A percentile compares a stretch with the other conserved stretches of the same genome.
Evolutionary conservation across 805 yeast species (phyloP).

Genomic region (Candida stauntonica): DNA sequence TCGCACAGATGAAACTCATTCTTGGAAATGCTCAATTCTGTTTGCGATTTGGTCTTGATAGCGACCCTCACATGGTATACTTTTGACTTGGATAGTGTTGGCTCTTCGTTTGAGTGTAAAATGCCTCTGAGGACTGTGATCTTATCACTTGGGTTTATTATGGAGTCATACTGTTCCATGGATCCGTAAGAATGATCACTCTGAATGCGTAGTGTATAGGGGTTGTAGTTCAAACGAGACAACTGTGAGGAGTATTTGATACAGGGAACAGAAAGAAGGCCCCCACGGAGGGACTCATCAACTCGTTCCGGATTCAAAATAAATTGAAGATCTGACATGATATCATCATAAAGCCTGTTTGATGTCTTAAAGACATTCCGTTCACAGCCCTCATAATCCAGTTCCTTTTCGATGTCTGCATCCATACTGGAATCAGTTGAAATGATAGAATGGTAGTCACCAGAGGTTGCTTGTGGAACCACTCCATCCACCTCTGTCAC

Average conservation of each 20-base stretch:
- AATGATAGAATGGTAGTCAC: not conserved
- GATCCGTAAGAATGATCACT: constrained; percentile 28
- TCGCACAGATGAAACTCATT: constrained; percentile 30
- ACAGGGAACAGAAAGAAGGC: constrained; percentile 29
- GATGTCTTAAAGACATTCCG: constrained; percentile 48
- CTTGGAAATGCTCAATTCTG: constrained; percentile 22
- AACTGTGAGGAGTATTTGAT: constrained; percentile 29
- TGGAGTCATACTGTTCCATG: constrained; percentile 17
- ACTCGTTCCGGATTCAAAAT: constrained; percentile 12
- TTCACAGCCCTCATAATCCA: constrained; percentile 6
- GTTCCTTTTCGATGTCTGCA: constrained; percentile 9
- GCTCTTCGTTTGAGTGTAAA: constrained; percentile 25
- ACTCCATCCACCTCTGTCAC: not conserved
- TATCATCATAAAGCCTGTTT: constrained; percentile 63
- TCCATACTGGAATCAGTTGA: constrained; percentile 1
- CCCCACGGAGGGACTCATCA: constrained; percentile 11
- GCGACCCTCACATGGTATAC: constrained; percentile 34
- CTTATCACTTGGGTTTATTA: constrained; percentile 17
- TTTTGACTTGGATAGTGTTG: constrained; percentile 20
- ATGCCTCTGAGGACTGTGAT: constrained; percentile 28
- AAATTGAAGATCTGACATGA: constrained; percentile 41
- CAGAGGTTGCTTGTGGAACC: not conserved
- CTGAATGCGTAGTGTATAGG: constrained; percentile 22
- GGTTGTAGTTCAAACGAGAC: constrained; percentile 18
- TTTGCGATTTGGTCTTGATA: constrained; percentile 28